These are phyloP conservation scores for Neurospora crassa DNA, from an alignment of 2,329 filamentous ascomycete genomes.

Conservation along the genomic window DNA sequence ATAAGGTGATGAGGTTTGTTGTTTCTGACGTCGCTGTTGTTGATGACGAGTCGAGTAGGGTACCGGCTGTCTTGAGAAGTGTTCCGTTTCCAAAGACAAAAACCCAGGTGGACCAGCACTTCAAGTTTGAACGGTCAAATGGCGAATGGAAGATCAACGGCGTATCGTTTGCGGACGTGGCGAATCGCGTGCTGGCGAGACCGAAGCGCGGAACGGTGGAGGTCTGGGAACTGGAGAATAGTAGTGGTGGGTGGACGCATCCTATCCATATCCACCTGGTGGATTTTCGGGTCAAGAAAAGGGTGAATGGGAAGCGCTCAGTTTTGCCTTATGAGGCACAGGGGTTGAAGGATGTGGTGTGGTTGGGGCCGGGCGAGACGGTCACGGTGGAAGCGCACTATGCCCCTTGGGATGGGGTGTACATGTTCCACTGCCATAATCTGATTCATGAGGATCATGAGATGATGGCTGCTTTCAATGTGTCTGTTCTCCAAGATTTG, in stretches of 20 bases:
- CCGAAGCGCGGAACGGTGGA: slow-evolving; percentile 30
- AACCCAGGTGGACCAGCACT: slow-evolving; percentile 9
- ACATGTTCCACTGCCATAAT: slow-evolving; percentile 37
- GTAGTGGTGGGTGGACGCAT: slow-evolving; percentile 33
- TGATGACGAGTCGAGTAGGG: slow-evolving; percentile 5
- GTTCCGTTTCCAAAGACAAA: too few species aligned
- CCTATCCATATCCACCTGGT: slow-evolving; percentile 44
- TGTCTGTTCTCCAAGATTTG: slow-evolving; percentile 26
- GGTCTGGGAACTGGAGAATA: slow-evolving; percentile 34
- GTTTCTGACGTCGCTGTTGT: slow-evolving; percentile 9
- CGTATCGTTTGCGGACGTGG: slow-evolving; percentile 29
- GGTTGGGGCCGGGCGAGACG: slow-evolving; percentile 36
- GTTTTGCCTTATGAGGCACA: slow-evolving; percentile 38
- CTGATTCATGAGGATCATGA: slow-evolving; percentile 31
- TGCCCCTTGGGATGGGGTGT: slow-evolving; percentile 39
- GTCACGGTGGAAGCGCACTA: slow-evolving; percentile 35
- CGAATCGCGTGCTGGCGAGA: slow-evolving; percentile 31
- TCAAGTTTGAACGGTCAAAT: slow-evolving; percentile 12
- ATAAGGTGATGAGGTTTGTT: slow-evolving; percentile 17
- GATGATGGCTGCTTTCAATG: slow-evolving; percentile 36
- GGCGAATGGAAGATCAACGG: slow-evolving; percentile 34
- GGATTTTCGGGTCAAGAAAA: slow-evolving; percentile 39
- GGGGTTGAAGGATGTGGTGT: slow-evolving; percentile 44
- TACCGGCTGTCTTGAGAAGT: too few species aligned
- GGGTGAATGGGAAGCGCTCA: slow-evolving; percentile 26